A percentile compares a stretch with the other conserved stretches of the same genome.
Conservation (phyloP, 805 yeast genomes). For the Lipomyces kockii region DNA sequence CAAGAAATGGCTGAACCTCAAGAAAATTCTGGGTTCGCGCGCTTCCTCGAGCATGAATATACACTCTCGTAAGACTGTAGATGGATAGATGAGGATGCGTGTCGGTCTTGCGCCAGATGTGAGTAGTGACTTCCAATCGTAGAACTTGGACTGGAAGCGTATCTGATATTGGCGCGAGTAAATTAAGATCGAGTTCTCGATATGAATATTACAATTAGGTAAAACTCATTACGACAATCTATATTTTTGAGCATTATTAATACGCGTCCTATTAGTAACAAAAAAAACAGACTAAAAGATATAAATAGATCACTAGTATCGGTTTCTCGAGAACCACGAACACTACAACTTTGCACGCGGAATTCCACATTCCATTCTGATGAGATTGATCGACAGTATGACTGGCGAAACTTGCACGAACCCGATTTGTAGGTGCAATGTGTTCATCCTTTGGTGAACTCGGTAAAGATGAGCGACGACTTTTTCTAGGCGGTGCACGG, state of each 20-base stretch:
- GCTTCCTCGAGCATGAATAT: background rate
- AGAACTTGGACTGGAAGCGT: background rate
- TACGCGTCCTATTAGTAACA: background rate
- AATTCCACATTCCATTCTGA: background rate
- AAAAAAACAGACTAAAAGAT: background rate
- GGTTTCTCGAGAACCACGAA: background rate
- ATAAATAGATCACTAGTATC: background rate
- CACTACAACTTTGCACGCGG: background rate
- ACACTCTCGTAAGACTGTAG: background rate
- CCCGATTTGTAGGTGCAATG: too few species aligned
- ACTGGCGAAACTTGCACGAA: too few species aligned
- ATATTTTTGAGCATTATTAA: background rate
- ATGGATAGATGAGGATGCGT: background rate
- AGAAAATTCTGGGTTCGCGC: background rate
- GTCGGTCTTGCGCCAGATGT: background rate
- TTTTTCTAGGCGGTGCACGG: too few species aligned
- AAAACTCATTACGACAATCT: too few species aligned
- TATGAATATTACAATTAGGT: background rate
- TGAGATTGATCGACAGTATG: background rate
- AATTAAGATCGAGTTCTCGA: background rate
- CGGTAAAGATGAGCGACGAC: too few species aligned
- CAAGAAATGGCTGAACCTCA: constrained; percentile 1
- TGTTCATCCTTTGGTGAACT: too few species aligned
- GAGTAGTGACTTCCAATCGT: constrained; percentile 3
- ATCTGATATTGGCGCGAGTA: background rate